phyloP scores from a whole-genome alignment of 768 basidiomycete genomes.

The Boletus tomentosulus region DNA sequence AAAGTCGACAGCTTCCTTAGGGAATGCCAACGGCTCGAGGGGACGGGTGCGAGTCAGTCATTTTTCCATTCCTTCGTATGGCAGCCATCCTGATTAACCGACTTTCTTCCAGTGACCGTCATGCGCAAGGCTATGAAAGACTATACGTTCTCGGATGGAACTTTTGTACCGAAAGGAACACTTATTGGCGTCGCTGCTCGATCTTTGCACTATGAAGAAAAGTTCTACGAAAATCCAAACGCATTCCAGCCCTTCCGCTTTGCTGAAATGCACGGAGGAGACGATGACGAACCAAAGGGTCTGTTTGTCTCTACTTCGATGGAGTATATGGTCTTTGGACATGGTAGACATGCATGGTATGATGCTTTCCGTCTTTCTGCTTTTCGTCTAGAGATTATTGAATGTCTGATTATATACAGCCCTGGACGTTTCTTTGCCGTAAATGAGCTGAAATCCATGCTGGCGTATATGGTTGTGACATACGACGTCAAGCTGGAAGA shows the following conservation, averaged over 20 bases:
- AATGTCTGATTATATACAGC: not conserved
- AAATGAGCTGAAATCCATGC: constrained; percentile 8
- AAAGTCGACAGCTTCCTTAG: constrained; percentile 19
- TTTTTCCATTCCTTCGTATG: not conserved
- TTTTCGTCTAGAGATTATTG: not conserved
- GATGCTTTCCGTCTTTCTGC: not conserved
- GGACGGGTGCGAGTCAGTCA: constrained; percentile 23
- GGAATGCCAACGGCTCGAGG: constrained; percentile 27
- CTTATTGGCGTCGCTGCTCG: constrained; percentile 21
- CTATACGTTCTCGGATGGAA: constrained; percentile 34
- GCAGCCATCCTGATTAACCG: not conserved
- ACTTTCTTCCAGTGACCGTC: constrained; percentile 1
- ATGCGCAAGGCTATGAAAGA: constrained; percentile 11
- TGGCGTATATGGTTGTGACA: constrained; percentile 12
- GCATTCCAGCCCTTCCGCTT: constrained; percentile 36
- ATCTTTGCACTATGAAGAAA: constrained; percentile 20
- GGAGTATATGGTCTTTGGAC: constrained; percentile 37
- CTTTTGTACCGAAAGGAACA: constrained; percentile 32
- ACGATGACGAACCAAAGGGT: constrained; percentile 29
- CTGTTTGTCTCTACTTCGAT: constrained; percentile 30
- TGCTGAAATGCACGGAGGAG: constrained; percentile 25
- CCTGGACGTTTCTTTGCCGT: constrained; percentile 15
- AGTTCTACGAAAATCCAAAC: constrained; percentile 31
- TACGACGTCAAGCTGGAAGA: constrained; percentile 19
- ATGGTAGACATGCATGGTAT: constrained; percentile 17